Evolutionary conservation across 2,329 filamentous ascomycete genomes (phyloP), one percentile per base, ranked within the genome.

Genomic region (Pseudonectria foliicola): DNA sequence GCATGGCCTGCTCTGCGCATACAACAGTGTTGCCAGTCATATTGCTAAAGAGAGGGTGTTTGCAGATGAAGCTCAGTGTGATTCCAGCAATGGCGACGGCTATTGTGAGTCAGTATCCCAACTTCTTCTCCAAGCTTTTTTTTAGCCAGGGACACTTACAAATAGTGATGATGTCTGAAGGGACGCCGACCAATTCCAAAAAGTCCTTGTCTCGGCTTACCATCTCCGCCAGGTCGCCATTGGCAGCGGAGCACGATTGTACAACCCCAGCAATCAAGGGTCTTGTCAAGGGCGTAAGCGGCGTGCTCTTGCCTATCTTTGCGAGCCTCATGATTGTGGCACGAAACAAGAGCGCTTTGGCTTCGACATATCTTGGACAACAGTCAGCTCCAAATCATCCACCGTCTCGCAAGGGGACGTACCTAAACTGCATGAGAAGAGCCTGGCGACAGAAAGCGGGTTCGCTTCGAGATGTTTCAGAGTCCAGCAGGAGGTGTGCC

Each of bases 31-130:
- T 53, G 13, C 40, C 41, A 31, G 44, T 38, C 1, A 39, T 40
- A 23, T 44, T 41, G 24, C 37, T 39, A 7, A 53, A 44, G 11
- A 52, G 33, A 13, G 48, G 46, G 26, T 45, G 40, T 10, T 49
- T 47, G 11, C 42, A 40, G 1, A 53, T 36, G 33, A 53, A 32
- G 18, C 38, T 38, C 25, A 53, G 46, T 13, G 46, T 52, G 39
- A 50, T 50, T 28, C 50, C 50, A 4, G 37, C 38, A 31, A 52
- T 43, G 33, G 43, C 37, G 8, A 53, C 39, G n/a, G 34, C 50
- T 53, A 2, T 6, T 3, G 30, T 2, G 0, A n/a, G 35, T 53
- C 31, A 51, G 39, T 14, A 27, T 10, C 3, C 6, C 8, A 8
- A 1, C 1, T 4, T 15, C 2, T 3, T 28, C 8, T 21, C n/a